Base-by-base conservation (phyloP, 1,284 basidiomycete genomes). In the Naganishia cerealis region DNA sequence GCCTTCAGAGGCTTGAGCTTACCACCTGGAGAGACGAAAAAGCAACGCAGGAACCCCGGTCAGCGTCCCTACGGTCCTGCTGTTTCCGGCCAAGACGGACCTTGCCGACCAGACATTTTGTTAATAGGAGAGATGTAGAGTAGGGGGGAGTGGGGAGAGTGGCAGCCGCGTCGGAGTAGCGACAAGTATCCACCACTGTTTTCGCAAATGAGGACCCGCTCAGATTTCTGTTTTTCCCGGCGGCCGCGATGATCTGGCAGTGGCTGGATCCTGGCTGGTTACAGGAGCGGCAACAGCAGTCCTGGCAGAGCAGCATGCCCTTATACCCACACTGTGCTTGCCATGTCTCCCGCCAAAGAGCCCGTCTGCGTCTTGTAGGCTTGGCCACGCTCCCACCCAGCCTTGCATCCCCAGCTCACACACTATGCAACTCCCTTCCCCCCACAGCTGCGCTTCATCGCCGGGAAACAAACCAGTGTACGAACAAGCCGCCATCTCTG, bases 401-500 rank as follows among this genome's bases (percentile, higher is more conserved):
- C 16, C 7, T n/a, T 57, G 18, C 52, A 15, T 9, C 10, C 7
- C 59, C 13, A 10, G 7, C 9, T 21, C 46, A 13, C 46, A 48
- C 8, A 50, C n/a, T n/a, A 6, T 69, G 38, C 15, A 33, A 21
- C 40, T 29, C 4, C 33, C 15, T 50, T 15, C 21, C 53, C 3
- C n/a, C 58, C 26, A 3, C 65, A 79, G 78, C 76, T 93, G 91
- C 75, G 91, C 85, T 12, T 90, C 91, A 1, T 90, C 87, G 0
- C 75, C 84, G 0, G 91, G 91, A 26, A 85, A 81, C 26, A 80
- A 85, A 53, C 79, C 83, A 15, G 86, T 87, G 10, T 92, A 86
- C 77, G 80, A 83, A 24, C 78, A 83, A 15, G 90, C 91, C n/a
- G 90, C 92, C 3, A 67, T 77, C 87, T 89, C 90, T 33, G 77